phyloP scores from a whole-genome alignment of 352 stramenopile species.

The Phytophthora chlamydospora region DNA sequence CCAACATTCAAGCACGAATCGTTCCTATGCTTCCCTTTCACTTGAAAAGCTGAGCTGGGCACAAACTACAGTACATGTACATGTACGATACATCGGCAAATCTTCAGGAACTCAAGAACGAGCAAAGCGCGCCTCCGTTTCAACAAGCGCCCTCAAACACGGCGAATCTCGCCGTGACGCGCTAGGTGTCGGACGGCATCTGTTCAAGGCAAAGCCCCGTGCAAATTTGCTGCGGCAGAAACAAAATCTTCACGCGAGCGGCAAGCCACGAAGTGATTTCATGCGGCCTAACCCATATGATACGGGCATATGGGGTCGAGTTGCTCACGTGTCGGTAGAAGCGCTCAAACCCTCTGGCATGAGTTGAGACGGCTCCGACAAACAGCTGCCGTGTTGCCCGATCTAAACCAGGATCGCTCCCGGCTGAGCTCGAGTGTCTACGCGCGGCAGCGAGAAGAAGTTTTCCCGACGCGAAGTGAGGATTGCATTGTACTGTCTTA shows the following conservation, averaged over 20 bases:
- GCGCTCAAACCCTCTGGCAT: neutral
- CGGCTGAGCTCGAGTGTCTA: conserved; percentile 9
- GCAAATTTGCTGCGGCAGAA: conserved; percentile 20
- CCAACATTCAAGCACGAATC: too few species aligned
- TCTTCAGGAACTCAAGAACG: conserved; percentile 1
- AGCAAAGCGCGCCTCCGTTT: neutral
- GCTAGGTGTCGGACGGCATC: conserved; percentile 17
- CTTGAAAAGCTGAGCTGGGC: too few species aligned
- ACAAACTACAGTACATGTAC: too few species aligned
- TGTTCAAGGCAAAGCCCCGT: conserved; percentile 14
- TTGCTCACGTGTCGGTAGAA: conserved; percentile 7
- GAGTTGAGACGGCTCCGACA: conserved; percentile 10
- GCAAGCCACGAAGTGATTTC: conserved; percentile 14
- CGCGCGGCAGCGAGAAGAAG: too few species aligned
- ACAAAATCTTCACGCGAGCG: conserved; percentile 10
- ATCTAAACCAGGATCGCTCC: neutral
- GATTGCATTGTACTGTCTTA: too few species aligned
- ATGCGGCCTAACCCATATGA: conserved; percentile 11
- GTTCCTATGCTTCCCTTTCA: too few species aligned
- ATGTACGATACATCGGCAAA: too few species aligned
- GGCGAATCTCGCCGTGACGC: conserved; percentile 13
- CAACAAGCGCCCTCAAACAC: conserved; percentile 19
- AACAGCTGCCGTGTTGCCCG: neutral
- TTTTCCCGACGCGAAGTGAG: too few species aligned
- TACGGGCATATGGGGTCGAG: too few species aligned